These are phyloP conservation scores for Colletotrichum viniferum DNA, from an alignment of 2,329 filamentous ascomycete genomes.

Conservation along the genomic window DNA sequence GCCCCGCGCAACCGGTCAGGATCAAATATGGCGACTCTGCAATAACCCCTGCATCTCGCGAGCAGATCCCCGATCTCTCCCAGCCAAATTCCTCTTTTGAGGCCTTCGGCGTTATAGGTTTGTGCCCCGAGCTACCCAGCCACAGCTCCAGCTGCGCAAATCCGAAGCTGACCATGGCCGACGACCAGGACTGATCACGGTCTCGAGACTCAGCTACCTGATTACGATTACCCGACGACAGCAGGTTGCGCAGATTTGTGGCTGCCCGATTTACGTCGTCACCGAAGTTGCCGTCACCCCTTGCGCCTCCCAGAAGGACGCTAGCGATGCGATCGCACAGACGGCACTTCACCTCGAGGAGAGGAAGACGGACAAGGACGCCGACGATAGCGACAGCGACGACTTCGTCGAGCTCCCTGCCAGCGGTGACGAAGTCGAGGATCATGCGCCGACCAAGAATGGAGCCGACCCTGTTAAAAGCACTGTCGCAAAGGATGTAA, in stretches of 20 bases:
- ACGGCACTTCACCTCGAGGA: conserved; percentile 53
- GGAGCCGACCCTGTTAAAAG: conserved; percentile 42
- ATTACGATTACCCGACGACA: conserved; percentile 85
- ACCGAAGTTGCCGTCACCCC: conserved; percentile 93
- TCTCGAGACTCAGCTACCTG: conserved; percentile 82
- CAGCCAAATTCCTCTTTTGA: conserved; percentile 57
- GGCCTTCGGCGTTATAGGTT: conserved; percentile 65
- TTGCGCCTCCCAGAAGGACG: conserved; percentile 76
- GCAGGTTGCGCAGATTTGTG: conserved; percentile 86
- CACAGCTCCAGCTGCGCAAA: background rate
- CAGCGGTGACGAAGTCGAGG: conserved; percentile 49
- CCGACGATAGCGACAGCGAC: conserved; percentile 50
- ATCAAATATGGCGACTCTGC: conserved; percentile 71
- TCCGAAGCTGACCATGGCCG: conserved; percentile 8
- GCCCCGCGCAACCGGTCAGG: conserved; percentile 61
- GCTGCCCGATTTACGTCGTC: conserved; percentile 82
- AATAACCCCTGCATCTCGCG: conserved; percentile 48
- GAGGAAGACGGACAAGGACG: conserved; percentile 41
- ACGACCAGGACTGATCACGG: conserved; percentile 75
- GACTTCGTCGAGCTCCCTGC: conserved; percentile 44
- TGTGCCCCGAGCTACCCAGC: conserved; percentile 22
- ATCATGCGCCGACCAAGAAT: conserved; percentile 35
- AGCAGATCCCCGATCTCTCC: conserved; percentile 48
- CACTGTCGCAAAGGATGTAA: conserved; percentile 87
- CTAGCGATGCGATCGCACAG: conserved; percentile 70